Conservation (phyloP, 768 basidiomycete genomes). For the Serendipita vermifera region DNA sequence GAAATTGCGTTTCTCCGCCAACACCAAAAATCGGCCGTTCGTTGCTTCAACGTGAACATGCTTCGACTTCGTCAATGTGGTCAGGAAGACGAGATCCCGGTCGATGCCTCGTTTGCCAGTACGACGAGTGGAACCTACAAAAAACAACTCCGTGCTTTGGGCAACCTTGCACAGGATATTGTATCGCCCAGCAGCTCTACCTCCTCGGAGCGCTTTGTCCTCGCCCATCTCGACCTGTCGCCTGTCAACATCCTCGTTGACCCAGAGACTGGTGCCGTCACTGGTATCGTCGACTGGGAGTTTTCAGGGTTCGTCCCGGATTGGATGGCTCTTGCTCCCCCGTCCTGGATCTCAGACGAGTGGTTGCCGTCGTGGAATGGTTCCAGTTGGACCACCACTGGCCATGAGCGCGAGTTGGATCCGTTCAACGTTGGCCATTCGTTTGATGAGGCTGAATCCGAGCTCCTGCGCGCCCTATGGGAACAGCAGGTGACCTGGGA, state of each 20-base stretch:
- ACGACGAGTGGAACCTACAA: not conserved
- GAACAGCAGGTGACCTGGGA: not conserved
- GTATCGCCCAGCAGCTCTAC: not conserved
- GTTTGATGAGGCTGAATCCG: not conserved
- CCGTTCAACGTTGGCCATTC: no score
- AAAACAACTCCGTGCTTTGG: constrained; percentile 6
- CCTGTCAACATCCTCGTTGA: constrained; percentile 1
- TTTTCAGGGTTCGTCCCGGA: constrained; percentile 5
- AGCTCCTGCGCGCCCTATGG: not conserved
- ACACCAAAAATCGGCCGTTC: constrained; percentile 1
- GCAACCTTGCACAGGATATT: not conserved
- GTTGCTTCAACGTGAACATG: constrained; percentile 9
- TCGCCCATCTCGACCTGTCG: not conserved
- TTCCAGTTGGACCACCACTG: not conserved
- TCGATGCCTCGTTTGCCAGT: not conserved
- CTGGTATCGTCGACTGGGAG: constrained; percentile 10
- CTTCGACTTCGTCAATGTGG: constrained; percentile 5
- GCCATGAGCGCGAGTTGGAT: no score
- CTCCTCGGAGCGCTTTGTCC: not conserved
- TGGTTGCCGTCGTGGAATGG: not conserved
- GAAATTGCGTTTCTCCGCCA: constrained; percentile 5
- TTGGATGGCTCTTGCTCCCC: constrained; percentile 1
- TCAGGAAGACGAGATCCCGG: not conserved
- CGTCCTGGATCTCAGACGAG: constrained; percentile 3
- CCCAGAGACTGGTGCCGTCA: not conserved